Base-by-base conservation (phyloP, 169 alveolate genomes). In the Babesia ovis region DNA sequence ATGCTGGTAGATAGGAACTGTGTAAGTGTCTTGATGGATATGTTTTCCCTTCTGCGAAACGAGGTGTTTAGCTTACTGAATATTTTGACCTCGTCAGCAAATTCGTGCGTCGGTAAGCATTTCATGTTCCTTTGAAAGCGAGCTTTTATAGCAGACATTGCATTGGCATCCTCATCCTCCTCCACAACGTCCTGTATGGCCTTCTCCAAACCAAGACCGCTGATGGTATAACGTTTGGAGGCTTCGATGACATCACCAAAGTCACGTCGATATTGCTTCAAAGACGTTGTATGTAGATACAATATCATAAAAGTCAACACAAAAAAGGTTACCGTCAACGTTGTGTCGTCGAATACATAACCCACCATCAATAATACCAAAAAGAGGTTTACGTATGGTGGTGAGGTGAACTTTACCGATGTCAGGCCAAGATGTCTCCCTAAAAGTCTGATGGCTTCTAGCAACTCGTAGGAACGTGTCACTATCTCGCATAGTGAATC, bases 11-110 rank as follows among this genome's bases (percentile, higher is more conserved):
- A 57, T 22, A 77, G 42, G 8, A 22, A 27, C 23, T 37, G 31
- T 34, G 61, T 35, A 53, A 77, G 29, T 2, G 82, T 68, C 81
- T 77, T 77, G 42, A 77, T 59, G n/a, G 86, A 64, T 23, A 77
- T 77, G 45, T 77, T 55, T 50, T 77, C 86, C 34, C 55, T n/a
- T 3, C 86, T 35, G n/a, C 37, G 39, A 22, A 61, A 55, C 43
- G 72, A 42, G 14, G 61, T 56, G 45, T 77, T 27, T 6, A 67
- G 29, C 58, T 77, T 77, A 22, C 82, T 45, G 27, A n/a, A 77
- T 0, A 77, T 22, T 51, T 66, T 66, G 6, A 68, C 73, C 46
- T 77, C 66, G 27, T 62, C 81, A 18, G 23, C 68, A 32, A 77
- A 51, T 2, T 45, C 73, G 18, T 54, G 80, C 35, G 61, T 27